Evolutionary conservation across 2,329 filamentous ascomycete genomes (phyloP), one percentile per base, ranked within the genome.

Genomic region (Lasiodiplodia sp.): DNA sequence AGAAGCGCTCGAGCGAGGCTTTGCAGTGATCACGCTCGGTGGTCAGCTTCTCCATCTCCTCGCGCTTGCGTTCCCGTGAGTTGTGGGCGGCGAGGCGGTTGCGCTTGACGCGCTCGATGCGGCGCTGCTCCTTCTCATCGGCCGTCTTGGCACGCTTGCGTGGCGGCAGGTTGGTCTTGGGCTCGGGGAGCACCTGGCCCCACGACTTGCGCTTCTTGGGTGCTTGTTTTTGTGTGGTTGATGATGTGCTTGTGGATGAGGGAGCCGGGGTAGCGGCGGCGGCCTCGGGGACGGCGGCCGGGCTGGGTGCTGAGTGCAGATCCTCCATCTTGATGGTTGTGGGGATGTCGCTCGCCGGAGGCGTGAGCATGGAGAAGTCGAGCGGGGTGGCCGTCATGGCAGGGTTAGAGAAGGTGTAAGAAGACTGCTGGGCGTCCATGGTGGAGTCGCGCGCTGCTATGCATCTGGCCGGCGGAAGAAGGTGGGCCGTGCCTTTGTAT

Each of bases 121-220:
- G 92, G 55, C 96, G 92, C 82, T 99, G 96, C 82, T 98, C 96
- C 84, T 99, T 99, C 82, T 99, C 96, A 77, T 97, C 96, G 76
- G 97, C 95, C 2, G 96, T 99, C 87, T 98, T 99, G 75, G 96
- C 96, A 71, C 96, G 93, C 88, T 99, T 99, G 73, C 94, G 91
- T 49, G 95, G 95, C 70, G 95, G 95, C 8, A 98, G 89, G 77
- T 95, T 96, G 38, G 96, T 98, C 87, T 97, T 98, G 53, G 96
- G 96, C 78, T 96, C 93, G 21, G 96, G 96, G 51, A 98, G 89
- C 79, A 97, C 93, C 82, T 99, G 96, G 62, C 96, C 96, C 96
- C 96, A 99, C 60, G 96, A 98, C 84, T 98, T 99, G 76, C 96
- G 87, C 88, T 97, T 97, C 88, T 97, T 97, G 44, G 86, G 83